Base-by-base conservation (phyloP, 257 asterid genomes). In the Galeopsis tetrahit region DNA sequence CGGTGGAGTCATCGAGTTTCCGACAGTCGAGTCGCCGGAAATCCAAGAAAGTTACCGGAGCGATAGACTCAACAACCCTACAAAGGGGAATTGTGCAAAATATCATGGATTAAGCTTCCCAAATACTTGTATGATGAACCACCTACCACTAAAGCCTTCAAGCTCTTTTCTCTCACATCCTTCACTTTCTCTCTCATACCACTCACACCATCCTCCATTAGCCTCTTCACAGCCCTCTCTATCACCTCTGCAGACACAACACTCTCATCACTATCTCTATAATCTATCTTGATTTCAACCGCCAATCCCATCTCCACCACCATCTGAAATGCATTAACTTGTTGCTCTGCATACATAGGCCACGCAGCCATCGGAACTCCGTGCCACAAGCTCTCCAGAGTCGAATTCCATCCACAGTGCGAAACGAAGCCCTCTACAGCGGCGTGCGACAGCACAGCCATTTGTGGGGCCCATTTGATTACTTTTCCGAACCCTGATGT, bases 391-490 rank as follows among this genome's bases (percentile, higher is more conserved):
- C 85, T 83, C 78, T 83, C 87, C 31, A 80, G 11, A 0, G 68
- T 35, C 17, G 84, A 82, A 7, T 79, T 82, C 87, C 87, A 82
- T 0, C 87, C 87, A 15, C 87, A 80, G 64, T 83, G 87, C 2
- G 87, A 71, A 0, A 83, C 83, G 36, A 83, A 83, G 0, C 87
- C 87, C 2, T 85, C 83, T 3, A 78, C 60, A 2, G 87, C 81
- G 0, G 73, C 51, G 53, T 85, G 87, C 5, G 87, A 49, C 28
- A 85, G 73, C 69, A 80, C 86, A 8, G 77, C 76, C 74, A 65
- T 62, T 15, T 85, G 89, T 8, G 86, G 85, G 0, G 86, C 89
- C 89, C 89, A 85, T 4, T 86, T 86, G 5, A 67, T 69, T 44
- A 84, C 89, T 48, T 35, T 82, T 13, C 89, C 89, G 11, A 65